Evolutionary conservation across 23 red algal genomes (phyloP).

Genomic region (Agarophyton chilense): DNA sequence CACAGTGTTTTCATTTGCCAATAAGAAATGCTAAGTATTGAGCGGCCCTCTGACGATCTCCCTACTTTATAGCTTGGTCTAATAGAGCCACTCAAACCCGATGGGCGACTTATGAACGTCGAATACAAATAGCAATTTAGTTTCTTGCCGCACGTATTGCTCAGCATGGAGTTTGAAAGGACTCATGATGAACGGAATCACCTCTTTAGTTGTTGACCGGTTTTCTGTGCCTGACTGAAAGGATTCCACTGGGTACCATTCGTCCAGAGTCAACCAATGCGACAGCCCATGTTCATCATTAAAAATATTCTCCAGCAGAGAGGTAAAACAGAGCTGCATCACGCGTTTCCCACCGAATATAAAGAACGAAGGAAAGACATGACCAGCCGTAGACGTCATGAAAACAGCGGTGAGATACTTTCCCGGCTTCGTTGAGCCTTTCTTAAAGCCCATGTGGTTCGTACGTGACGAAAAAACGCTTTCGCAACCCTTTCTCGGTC

Average conservation of each 20-base stretch:
- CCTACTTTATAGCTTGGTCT: too few species aligned
- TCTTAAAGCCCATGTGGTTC: neutral
- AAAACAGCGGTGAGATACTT: constrained; percentile 5
- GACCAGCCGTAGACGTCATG: neutral
- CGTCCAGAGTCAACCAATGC: neutral
- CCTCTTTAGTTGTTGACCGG: neutral
- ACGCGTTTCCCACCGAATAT: neutral
- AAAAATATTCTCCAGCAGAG: neutral
- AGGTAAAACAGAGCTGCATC: neutral
- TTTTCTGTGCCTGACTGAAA: neutral
- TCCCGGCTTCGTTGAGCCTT: neutral
- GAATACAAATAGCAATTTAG: neutral
- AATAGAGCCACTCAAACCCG: neutral
- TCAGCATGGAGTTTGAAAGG: neutral
- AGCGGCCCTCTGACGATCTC: too few species aligned
- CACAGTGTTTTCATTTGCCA: too few species aligned
- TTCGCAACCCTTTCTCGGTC: neutral
- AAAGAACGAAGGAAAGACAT: constrained; percentile 10
- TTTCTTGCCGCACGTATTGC: neutral
- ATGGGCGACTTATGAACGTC: neutral
- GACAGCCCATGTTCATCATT: neutral
- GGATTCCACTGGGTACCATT: neutral
- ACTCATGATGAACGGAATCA: neutral
- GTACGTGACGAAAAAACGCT: neutral
- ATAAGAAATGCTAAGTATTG: too few species aligned